A percentile compares a stretch with the other conserved stretches of the same genome.
Evolutionary conservation across 495 filamentous ascomycete species (phyloP).

Genomic region (Aspergillus carlsbadensis): DNA sequence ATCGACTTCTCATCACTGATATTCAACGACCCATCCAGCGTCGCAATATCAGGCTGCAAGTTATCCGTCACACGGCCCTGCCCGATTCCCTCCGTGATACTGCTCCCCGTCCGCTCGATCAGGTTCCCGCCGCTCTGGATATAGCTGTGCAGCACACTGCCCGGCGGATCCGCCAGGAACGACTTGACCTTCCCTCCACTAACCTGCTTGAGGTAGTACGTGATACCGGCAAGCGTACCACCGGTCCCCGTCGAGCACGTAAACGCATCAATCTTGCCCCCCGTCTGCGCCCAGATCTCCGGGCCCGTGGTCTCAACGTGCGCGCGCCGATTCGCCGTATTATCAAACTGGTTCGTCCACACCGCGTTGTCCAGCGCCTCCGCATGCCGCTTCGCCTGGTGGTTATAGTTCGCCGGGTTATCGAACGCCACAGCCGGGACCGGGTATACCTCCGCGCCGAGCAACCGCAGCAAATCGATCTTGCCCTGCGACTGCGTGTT

Average conservation of each 20-base stretch:
- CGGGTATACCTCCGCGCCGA: conserved; percentile 97
- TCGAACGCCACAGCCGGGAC: conserved; percentile 97
- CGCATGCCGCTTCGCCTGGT: conserved; percentile 87
- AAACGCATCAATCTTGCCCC: conserved; percentile 85
- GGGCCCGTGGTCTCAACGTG: conserved; percentile 97
- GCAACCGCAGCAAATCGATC: conserved; percentile 84
- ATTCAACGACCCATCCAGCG: conserved; percentile 82
- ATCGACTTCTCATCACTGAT: conserved; percentile 92
- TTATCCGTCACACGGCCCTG: conserved; percentile 98
- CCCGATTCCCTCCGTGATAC: conserved; percentile 96
- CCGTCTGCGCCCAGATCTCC: conserved; percentile 95
- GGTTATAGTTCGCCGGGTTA: conserved; percentile 95
- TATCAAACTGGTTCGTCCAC: conserved; percentile 99
- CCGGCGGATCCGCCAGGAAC: conserved; percentile 91
- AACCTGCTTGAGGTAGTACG: conserved; percentile 82
- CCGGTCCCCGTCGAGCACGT: conserved; percentile 93
- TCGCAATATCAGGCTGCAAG: conserved; percentile 75
- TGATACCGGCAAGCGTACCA: conserved; percentile 87
- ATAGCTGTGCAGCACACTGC: conserved; percentile 88
- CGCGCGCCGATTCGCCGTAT: conserved; percentile 86
- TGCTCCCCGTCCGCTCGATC: conserved; percentile 75
- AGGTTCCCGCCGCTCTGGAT: conserved; percentile 82
- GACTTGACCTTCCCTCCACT: conserved; percentile 80
- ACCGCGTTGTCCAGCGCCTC: conserved; percentile 84
- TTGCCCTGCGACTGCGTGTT: conserved; percentile 98